Evolutionary conservation across 106 monocot species (phyloP).

Genomic region (Apostasia shenzhenica): DNA sequence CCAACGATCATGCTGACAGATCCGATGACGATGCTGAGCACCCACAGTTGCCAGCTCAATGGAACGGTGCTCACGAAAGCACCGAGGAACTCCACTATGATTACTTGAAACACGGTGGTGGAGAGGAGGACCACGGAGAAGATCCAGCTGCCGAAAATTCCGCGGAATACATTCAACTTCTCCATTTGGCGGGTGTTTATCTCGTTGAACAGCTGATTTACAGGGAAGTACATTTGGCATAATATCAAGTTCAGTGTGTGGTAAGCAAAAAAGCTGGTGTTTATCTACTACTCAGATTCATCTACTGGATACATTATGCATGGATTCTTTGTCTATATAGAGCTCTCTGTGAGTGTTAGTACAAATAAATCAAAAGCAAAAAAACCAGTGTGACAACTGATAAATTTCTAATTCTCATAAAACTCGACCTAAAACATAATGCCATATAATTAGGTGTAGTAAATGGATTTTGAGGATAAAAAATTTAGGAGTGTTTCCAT

Average conservation of each 20-base stretch:
- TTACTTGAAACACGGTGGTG: conserved; percentile 67
- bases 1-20: conserved; percentile 60
- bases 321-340: too few species aligned
- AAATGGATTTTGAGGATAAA: too few species aligned
- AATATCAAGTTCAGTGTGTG: neutral
- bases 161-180: conserved; percentile 71
- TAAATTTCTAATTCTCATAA: too few species aligned
- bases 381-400: too few species aligned
- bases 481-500: too few species aligned
- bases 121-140: conserved; percentile 43
- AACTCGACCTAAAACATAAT: too few species aligned
- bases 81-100: conserved; percentile 76
- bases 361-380: too few species aligned
- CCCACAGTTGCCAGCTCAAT: conserved; percentile 68
- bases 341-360: too few species aligned
- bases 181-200: conserved; percentile 92
- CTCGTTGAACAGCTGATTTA: conserved; percentile 80
- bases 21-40: conserved; percentile 58
- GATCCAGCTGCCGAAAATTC: conserved; percentile 74
- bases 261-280: neutral
- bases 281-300: neutral
- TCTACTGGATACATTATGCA: too few species aligned
- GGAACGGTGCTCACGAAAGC: conserved; percentile 78
- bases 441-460: too few species aligned
- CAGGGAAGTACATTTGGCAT: neutral